phyloP scores from a whole-genome alignment of 2,329 filamentous ascomycete genomes.

The Microascus cirrosus region DNA sequence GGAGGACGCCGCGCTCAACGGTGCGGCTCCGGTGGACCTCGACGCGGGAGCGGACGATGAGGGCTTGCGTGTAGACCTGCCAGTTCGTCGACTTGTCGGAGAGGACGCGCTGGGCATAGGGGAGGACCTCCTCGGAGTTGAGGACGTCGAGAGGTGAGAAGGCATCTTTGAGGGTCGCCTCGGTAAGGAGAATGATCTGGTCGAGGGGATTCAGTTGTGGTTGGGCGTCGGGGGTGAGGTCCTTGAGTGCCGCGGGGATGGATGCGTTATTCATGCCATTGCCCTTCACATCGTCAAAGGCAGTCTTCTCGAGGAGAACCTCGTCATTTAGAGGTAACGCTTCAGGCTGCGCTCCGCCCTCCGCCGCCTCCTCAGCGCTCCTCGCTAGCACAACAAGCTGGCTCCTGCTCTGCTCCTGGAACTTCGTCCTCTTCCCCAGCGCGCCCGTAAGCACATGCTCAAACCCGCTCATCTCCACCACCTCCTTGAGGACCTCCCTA shows the following conservation, averaged over 20 bases:
- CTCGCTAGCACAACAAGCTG: constrained; percentile 86
- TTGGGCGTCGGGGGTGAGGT: constrained; percentile 66
- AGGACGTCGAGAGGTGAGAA: constrained; percentile 72
- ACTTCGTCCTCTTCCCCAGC: constrained; percentile 75
- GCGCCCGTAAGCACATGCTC: constrained; percentile 75
- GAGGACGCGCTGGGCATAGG: constrained; percentile 81
- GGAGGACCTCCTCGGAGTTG: constrained; percentile 86
- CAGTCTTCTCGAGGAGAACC: constrained; percentile 78
- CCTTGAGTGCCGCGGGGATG: constrained; percentile 47
- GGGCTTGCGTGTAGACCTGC: constrained; percentile 92
- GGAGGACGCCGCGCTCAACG: constrained; percentile 77
- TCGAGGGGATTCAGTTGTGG: constrained; percentile 75
- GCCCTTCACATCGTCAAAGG: constrained; percentile 52
- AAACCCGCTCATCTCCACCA: constrained; percentile 57
- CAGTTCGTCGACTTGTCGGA: constrained; percentile 87
- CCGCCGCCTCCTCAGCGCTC: constrained; percentile 35
- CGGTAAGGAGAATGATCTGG: constrained; percentile 81
- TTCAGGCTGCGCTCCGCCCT: constrained; percentile 35
- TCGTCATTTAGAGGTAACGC: constrained; percentile 81
- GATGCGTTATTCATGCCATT: constrained; percentile 22
- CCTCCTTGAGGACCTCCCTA: constrained; percentile 56
- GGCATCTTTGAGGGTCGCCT: constrained; percentile 79
- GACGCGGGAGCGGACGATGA: constrained; percentile 80
- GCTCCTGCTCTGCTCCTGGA: constrained; percentile 68
- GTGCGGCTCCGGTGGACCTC: constrained; percentile 82